Conservation (phyloP, 345 rosid species). For the Triadica sebifera region DNA sequence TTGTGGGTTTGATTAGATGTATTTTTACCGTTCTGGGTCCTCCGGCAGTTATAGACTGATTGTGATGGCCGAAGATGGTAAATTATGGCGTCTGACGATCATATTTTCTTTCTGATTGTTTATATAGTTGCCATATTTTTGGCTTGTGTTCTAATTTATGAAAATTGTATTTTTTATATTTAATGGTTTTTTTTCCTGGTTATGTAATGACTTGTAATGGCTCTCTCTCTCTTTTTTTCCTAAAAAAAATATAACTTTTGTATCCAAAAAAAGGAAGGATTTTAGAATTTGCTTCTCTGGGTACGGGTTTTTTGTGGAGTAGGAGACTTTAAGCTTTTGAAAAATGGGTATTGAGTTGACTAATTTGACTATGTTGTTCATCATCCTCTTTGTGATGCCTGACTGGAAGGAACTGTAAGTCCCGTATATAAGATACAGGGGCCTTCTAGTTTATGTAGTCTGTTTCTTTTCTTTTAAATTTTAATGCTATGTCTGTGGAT, state of each 20-base stretch:
- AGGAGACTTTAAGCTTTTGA: not conserved
- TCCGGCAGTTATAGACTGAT: not conserved
- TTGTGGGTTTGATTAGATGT: not conserved
- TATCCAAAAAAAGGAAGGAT: not conserved
- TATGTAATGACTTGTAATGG: not conserved
- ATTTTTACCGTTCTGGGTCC: not conserved
- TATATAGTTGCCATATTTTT: not conserved
- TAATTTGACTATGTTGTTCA: not conserved
- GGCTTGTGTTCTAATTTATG: not conserved
- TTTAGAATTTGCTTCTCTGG: not conserved
- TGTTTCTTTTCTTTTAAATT: not conserved
- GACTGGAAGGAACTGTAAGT: not conserved
- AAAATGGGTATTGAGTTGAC: not conserved
- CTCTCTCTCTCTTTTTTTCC: not conserved
- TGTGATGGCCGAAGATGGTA: not conserved
- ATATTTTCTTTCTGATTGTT: not conserved
- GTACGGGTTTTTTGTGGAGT: not conserved
- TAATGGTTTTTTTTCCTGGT: too few relatives aligned
- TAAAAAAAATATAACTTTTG: not conserved
- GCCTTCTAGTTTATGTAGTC: not conserved
- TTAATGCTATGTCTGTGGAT: not conserved
- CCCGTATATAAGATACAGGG: not conserved
- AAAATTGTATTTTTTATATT: not conserved
- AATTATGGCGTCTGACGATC: not conserved
- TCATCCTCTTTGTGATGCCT: not conserved